A percentile compares a stretch with the other conserved stretches of the same genome.
These are phyloP conservation scores for Aspergillus ibericus DNA, from an alignment of 2,329 filamentous ascomycete genomes.

Conservation along the genomic window DNA sequence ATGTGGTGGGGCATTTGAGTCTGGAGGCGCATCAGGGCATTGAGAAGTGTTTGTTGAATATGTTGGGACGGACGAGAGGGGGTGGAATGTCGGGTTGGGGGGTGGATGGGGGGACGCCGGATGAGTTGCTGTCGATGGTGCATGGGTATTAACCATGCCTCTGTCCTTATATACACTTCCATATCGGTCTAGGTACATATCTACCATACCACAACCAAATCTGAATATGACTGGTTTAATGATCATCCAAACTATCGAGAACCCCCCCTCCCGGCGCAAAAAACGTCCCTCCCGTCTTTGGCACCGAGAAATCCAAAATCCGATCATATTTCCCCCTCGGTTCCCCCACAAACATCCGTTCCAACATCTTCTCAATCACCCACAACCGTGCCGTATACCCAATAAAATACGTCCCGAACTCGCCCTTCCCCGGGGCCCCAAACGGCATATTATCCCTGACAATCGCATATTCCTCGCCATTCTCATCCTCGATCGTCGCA, in stretches of 20 bases:
- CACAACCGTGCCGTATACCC: constrained; percentile 54
- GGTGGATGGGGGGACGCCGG: constrained; percentile 24
- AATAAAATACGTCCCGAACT: constrained; percentile 62
- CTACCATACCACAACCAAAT: too few species aligned
- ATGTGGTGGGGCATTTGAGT: constrained; percentile 21
- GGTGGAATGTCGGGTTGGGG: background rate
- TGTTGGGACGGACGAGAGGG: constrained; percentile 17
- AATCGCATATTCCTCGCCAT: constrained; percentile 54
- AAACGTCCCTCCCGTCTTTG: constrained; percentile 55
- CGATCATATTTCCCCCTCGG: constrained; percentile 57
- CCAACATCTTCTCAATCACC: constrained; percentile 60
- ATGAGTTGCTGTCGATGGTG: constrained; percentile 26
- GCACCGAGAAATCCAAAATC: constrained; percentile 55
- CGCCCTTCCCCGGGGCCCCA: constrained; percentile 51
- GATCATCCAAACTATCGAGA: constrained; percentile 30
- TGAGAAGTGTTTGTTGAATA: constrained; percentile 26
- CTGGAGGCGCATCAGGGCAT: constrained; percentile 25
- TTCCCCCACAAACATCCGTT: constrained; percentile 58
- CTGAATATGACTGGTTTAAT: background rate
- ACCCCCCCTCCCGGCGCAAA: constrained; percentile 51
- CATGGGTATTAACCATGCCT: constrained; percentile 13
- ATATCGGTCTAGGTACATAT: too few species aligned
- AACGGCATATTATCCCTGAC: constrained; percentile 64
- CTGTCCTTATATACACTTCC: too few species aligned
- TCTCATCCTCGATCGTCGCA: constrained; percentile 53